Conservation (phyloP, 31 red algal genomes). For the Odonthalia washingtoniensis region DNA sequence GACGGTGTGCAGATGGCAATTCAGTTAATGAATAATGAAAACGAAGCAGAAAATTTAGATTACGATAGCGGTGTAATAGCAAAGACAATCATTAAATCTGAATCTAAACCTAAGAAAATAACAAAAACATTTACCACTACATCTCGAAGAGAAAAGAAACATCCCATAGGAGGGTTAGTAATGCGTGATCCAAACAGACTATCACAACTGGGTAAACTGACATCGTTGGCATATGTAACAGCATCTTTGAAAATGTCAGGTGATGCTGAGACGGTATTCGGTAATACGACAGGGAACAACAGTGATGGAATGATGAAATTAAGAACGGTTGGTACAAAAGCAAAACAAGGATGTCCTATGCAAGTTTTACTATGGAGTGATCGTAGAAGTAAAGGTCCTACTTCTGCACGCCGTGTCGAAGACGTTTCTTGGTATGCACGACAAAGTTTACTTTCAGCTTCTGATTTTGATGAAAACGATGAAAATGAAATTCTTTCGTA, state of each 20-base stretch:
- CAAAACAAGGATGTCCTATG: constrained; percentile 57
- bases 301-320: constrained; percentile 29
- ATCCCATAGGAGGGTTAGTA: constrained; percentile 56
- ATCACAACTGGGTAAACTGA: constrained; percentile 40
- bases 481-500: too few relatives aligned
- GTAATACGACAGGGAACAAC: background rate
- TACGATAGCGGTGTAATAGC: background rate
- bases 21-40: background rate
- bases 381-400: constrained; percentile 48
- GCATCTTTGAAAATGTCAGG: constrained; percentile 36
- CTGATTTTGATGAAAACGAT: background rate
- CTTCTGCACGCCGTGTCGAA: constrained; percentile 34
- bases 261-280: constrained; percentile 2
- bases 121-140: too few relatives aligned
- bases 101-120: too few relatives aligned
- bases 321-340: constrained; percentile 60
- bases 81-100: too few relatives aligned
- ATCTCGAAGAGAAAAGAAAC: too few relatives aligned
- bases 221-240: constrained; percentile 54
- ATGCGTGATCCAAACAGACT: constrained; percentile 35
- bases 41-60: background rate
- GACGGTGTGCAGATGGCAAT: background rate
- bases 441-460: constrained; percentile 3
- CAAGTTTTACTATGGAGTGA: constrained; percentile 70
- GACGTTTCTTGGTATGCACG: constrained; percentile 72